Conservation (phyloP, 257 asterid genomes). For the Dorcoceras hygrometricum region DNA sequence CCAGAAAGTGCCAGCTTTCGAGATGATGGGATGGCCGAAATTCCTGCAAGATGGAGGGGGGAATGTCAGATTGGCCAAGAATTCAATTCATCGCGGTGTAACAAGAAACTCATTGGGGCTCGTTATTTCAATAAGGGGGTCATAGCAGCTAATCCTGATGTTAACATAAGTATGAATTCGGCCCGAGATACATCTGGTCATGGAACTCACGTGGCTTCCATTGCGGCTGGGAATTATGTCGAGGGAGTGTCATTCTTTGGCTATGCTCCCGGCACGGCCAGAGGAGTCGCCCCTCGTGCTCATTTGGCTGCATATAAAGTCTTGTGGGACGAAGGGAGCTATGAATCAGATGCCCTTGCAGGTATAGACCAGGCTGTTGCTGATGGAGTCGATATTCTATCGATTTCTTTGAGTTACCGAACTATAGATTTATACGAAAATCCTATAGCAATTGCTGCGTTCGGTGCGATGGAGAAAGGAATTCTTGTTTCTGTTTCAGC, state of each 20-base stretch:
- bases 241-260: constrained; percentile 41
- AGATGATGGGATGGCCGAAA: constrained; percentile 43
- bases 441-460: constrained; percentile 55
- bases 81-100: constrained; percentile 49
- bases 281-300: constrained; percentile 53
- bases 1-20: constrained; percentile 60
- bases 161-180: constrained; percentile 41
- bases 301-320: constrained; percentile 53
- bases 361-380: constrained; percentile 63
- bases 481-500: constrained; percentile 60
- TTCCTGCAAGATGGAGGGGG: constrained; percentile 61
- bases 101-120: constrained; percentile 53
- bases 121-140: constrained; percentile 45
- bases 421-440: constrained; percentile 36
- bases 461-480: constrained; percentile 62
- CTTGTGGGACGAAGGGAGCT: constrained; percentile 43
- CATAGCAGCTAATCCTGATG: constrained; percentile 31
- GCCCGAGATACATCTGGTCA: constrained; percentile 44
- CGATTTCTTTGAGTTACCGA: constrained; percentile 46
- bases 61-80: constrained; percentile 42
- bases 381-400: constrained; percentile 53
- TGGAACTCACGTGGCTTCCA: constrained; percentile 50
- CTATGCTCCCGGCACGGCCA: constrained; percentile 46
- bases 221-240: constrained; percentile 49
- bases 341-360: constrained; percentile 50